Evolutionary conservation across 805 yeast species (phyloP), one percentile per base, ranked within the genome.

Genomic region (Yarrowia sp.): DNA sequence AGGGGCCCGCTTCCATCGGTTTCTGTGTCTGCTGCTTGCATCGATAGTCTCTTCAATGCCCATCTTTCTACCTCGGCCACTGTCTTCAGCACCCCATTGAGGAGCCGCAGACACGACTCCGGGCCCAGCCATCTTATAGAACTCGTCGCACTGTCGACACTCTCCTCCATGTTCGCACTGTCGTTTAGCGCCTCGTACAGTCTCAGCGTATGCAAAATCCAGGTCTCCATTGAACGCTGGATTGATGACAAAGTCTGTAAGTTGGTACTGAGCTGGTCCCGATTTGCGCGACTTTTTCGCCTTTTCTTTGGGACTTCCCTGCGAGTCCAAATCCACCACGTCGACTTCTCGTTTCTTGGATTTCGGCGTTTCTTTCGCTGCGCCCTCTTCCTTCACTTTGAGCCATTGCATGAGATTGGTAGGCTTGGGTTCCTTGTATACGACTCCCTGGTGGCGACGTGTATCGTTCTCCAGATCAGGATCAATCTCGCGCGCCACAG

Each of bases 191-290:
- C 79, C 81, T 16, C 81, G 66, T 1, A 76, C 63, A 2, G 75
- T 76, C 35, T 75, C 76, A 11, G 73, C 70, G 59, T 70, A 77
- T 2, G 81, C 81, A 63, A 70, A 70, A 3, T 65, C 66, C 6
- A 67, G 19, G 10, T 71, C 68, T n/a, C 70, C 70, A 48, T 75
- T 77, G 59, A 64, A 65, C 4, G 68, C 64, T 3, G 78, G 77
- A 61, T 79, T 79, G 17, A 76, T 71, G 21, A 75, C 71, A 67
- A 79, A 79, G 65, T 79, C 82, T 32, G 71, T 75, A 2, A 75
- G 72, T 10, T 74, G 51, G 40, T 52, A 52, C 6, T 40, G 19
- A 14, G 44, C 9, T 1, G 43, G 35, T 2, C 33, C 24, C 2
- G 43, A 21, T 10, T 33, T 33, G 8, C 58, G 41, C 2, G 41